Evolutionary conservation across 1,284 basidiomycete genomes (phyloP).

Genomic region (Papiliotrema fonsecae): DNA sequence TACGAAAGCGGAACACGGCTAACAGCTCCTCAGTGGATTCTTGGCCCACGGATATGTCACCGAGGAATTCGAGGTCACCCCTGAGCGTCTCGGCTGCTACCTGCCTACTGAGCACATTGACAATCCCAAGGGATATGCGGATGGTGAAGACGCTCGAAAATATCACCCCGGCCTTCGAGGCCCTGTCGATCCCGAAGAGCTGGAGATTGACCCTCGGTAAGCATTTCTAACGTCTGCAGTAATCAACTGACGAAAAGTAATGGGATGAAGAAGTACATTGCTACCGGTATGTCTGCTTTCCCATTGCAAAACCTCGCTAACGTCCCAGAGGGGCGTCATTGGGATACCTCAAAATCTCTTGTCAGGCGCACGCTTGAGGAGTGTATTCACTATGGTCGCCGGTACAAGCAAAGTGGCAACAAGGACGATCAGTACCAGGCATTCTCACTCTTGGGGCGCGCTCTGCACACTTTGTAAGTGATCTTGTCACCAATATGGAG

Average conservation of each 20-base stretch:
- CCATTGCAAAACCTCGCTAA: background rate
- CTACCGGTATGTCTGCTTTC: constrained; percentile 57
- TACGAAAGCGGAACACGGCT: background rate
- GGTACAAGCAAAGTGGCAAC: constrained; percentile 55
- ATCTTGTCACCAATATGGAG: background rate
- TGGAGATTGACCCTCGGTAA: constrained; percentile 70
- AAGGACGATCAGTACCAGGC: constrained; percentile 79
- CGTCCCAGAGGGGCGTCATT: constrained; percentile 59
- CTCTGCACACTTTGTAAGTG: constrained; percentile 44
- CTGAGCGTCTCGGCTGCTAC: constrained; percentile 79
- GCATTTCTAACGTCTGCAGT: background rate
- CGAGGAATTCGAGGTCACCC: constrained; percentile 83
- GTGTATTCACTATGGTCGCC: constrained; percentile 58
- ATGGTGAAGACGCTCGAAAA: constrained; percentile 74
- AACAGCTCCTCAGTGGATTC: constrained; percentile 10
- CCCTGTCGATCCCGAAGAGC: constrained; percentile 68
- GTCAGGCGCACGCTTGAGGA: constrained; percentile 71
- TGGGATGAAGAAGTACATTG: constrained; percentile 96
- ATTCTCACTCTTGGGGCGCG: constrained; percentile 68
- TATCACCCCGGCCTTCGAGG: constrained; percentile 73
- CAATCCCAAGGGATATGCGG: constrained; percentile 73
- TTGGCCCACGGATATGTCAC: constrained; percentile 62
- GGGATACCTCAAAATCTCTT: constrained; percentile 84
- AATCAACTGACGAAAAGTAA: constrained; percentile 43
- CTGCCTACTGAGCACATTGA: constrained; percentile 86